Evolutionary conservation across 371 early-diverging fungal species (phyloP).

Genomic region (Mortierella sp.): DNA sequence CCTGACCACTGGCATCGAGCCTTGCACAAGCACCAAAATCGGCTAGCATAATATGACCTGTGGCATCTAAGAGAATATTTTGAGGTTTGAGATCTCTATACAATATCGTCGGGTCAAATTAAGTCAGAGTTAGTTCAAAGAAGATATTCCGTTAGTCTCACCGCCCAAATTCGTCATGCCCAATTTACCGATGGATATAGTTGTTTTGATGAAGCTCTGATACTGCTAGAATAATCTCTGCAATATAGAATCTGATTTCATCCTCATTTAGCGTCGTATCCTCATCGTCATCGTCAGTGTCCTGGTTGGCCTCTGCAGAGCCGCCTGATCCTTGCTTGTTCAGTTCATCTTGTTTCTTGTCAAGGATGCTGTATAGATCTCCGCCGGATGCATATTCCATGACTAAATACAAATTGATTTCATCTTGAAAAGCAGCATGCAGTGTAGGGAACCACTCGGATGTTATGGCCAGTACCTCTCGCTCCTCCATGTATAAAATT

Average conservation of each 20-base stretch:
- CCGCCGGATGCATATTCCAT: constrained; percentile 99
- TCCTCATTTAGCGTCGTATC: constrained; percentile 82
- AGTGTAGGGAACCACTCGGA: constrained; percentile 86
- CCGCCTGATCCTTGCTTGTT: constrained; percentile 24
- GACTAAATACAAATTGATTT: constrained; percentile 89
- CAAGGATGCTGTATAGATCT: constrained; percentile 94
- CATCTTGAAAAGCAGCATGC: constrained; percentile 94
- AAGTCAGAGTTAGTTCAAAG: neutral
- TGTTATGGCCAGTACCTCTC: constrained; percentile 82
- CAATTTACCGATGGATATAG: constrained; percentile 88
- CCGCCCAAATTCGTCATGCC: neutral
- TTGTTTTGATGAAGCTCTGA: constrained; percentile 93
- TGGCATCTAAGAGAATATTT: constrained; percentile 81
- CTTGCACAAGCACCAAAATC: constrained; percentile 87
- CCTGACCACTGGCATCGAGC: constrained; percentile 50
- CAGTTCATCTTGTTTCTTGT: constrained; percentile 75
- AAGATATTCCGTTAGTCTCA: neutral
- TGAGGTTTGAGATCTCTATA: constrained; percentile 82
- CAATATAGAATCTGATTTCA: constrained; percentile 96
- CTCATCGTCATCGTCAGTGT: constrained; percentile 34
- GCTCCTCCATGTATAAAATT: constrained; percentile 92
- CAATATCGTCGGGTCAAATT: too few species aligned
- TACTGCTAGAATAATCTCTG: constrained; percentile 94
- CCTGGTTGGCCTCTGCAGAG: neutral
- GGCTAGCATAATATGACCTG: constrained; percentile 89